phyloP scores from a whole-genome alignment of 1,139 yeast species.

The Blastobotrys apis region DNA sequence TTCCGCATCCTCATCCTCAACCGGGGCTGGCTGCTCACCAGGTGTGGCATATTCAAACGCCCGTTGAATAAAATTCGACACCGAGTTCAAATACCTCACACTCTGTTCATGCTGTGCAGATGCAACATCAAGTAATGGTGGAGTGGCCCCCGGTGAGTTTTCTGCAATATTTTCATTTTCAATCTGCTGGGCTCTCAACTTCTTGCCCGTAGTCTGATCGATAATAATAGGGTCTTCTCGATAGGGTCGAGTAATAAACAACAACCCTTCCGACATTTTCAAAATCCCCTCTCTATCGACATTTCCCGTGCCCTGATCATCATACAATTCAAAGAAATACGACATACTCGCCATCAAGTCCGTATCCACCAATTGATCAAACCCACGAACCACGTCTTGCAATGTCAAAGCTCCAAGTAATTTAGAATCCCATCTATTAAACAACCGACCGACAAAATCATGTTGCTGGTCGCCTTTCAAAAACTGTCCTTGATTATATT shows the following conservation, averaged over 20 bases:
- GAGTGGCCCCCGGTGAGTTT: constrained; percentile 14
- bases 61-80: constrained; percentile 79
- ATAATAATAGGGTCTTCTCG: constrained; percentile 29
- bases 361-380: constrained; percentile 61
- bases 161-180: constrained; percentile 8
- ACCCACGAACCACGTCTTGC: constrained; percentile 66
- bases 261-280: constrained; percentile 78
- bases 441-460: constrained; percentile 59
- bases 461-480: constrained; percentile 26
- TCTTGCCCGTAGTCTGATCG: constrained; percentile 24
- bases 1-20: constrained; percentile 13
- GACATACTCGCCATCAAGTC: constrained; percentile 80
- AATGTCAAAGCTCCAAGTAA: constrained; percentile 55
- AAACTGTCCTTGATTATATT: constrained; percentile 19
- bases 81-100: constrained; percentile 80
- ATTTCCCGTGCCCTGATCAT: constrained; percentile 53
- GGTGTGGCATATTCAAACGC: constrained; percentile 91
- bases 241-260: constrained; percentile 74
- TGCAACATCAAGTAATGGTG: constrained; percentile 31
- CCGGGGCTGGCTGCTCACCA: constrained; percentile 32
- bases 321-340: constrained; percentile 74
- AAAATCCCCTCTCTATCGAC: constrained; percentile 77
- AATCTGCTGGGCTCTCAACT: constrained; percentile 10
- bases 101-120: constrained; percentile 65
- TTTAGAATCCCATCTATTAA: constrained; percentile 64